Conservation (phyloP, 1,284 basidiomycete species). For the Trichosporon sp. region DNA sequence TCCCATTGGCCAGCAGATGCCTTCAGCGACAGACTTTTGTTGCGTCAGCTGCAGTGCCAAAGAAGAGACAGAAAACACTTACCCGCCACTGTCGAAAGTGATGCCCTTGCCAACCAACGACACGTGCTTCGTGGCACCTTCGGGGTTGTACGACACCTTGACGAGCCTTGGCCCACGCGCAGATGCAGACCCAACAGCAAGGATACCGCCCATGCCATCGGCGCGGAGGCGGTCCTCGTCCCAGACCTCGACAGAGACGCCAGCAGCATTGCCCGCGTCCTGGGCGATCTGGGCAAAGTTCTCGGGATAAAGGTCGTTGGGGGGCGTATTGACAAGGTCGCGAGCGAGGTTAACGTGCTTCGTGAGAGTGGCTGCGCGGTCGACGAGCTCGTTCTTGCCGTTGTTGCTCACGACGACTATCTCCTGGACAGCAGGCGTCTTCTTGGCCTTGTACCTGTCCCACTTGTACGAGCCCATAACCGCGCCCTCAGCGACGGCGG, state of each 20-base stretch:
- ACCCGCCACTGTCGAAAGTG: conserved; percentile 13
- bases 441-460: background rate
- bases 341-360: conserved; percentile 10
- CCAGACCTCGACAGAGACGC: conserved; percentile 9
- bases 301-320: conserved; percentile 9
- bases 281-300: conserved; percentile 5
- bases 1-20: background rate
- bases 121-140: conserved; percentile 8
- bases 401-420: background rate
- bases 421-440: background rate
- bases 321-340: conserved; percentile 6
- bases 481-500: conserved; percentile 4
- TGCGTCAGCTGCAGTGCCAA: background rate
- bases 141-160: conserved; percentile 12
- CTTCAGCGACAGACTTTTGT: background rate
- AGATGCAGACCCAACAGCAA: conserved; percentile 3
- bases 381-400: background rate
- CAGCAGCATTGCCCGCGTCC: background rate
- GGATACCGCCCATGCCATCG: conserved; percentile 3
- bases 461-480: conserved; percentile 2
- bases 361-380: background rate
- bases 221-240: conserved; percentile 6
- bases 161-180: conserved; percentile 8
- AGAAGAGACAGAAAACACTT: background rate
- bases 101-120: conserved; percentile 14